phyloP scores from a whole-genome alignment of 2,329 filamentous ascomycete species.

The Epichloe brachyelytri region DNA sequence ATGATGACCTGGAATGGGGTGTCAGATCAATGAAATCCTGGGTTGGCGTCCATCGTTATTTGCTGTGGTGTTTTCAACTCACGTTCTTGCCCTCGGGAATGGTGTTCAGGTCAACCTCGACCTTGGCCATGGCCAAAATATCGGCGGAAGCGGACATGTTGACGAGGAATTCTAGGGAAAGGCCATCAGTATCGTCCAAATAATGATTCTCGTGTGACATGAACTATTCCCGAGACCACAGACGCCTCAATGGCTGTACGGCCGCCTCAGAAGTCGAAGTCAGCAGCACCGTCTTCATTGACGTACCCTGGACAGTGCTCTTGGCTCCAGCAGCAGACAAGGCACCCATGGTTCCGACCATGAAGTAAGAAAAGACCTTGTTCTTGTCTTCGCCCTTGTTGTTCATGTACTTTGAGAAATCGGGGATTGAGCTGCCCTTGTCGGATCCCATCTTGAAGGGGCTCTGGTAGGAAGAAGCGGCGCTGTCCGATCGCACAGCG shows the following conservation, averaged over 20 bases:
- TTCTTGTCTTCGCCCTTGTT: constrained; percentile 56
- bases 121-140: constrained; percentile 97
- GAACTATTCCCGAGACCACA: constrained; percentile 3
- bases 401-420: constrained; percentile 79
- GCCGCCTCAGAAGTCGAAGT: not conserved
- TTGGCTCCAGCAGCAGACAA: constrained; percentile 89
- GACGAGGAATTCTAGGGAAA: constrained; percentile 76
- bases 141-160: constrained; percentile 99
- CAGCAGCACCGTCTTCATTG: not conserved
- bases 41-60: not conserved
- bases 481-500: constrained; percentile 34
- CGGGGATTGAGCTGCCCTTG: constrained; percentile 61
- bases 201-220: not conserved
- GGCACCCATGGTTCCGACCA: constrained; percentile 91
- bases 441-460: constrained; percentile 49
- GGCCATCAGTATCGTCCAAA: constrained; percentile 19
- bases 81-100: constrained; percentile 99
- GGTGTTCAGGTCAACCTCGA: constrained; percentile 82
- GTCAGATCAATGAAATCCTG: not conserved
- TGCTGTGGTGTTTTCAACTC: constrained; percentile 24
- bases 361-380: constrained; percentile 93
- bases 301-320: constrained; percentile 92
- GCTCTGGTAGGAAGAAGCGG: constrained; percentile 41
- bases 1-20: constrained; percentile 65
- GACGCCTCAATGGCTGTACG: constrained; percentile 15